Evolutionary conservation across 2,329 filamentous ascomycete genomes (phyloP).

Genomic region (Apiospora kogelbergensis): DNA sequence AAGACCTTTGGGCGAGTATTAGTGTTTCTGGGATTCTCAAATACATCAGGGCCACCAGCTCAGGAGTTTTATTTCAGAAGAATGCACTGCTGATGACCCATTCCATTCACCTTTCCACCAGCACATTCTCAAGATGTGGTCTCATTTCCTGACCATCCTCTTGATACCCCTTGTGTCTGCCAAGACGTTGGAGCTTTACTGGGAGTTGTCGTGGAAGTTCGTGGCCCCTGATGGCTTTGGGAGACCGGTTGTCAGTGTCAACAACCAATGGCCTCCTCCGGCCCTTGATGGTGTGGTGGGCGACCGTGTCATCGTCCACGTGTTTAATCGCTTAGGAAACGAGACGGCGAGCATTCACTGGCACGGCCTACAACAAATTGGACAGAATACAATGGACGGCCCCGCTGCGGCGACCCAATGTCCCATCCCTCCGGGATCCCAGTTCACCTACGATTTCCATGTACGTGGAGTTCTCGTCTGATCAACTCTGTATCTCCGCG

Average conservation of each 20-base stretch:
- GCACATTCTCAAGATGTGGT: not conserved
- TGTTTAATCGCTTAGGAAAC: slow-evolving; percentile 60
- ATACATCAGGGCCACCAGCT: not conserved
- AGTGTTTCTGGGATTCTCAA: not conserved
- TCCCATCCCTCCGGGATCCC: slow-evolving; percentile 60
- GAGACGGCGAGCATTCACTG: slow-evolving; percentile 66
- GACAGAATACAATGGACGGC: slow-evolving; percentile 70
- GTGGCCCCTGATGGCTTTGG: slow-evolving; percentile 48
- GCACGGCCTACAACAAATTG: slow-evolving; percentile 70
- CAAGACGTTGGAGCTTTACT: not conserved
- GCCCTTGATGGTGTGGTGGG: slow-evolving; percentile 61
- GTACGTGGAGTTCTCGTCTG: not conserved
- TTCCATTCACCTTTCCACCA: not conserved
- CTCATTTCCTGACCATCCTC: not conserved
- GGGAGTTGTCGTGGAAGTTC: not conserved
- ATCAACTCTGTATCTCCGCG: not conserved
- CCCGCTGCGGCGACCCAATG: slow-evolving; percentile 67
- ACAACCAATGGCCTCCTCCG: slow-evolving; percentile 73
- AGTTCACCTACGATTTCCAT: slow-evolving; percentile 69
- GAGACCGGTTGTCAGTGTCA: slow-evolving; percentile 73
- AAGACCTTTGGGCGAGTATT: too few relatives aligned
- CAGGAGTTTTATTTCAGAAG: not conserved
- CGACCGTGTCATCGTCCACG: slow-evolving; percentile 59
- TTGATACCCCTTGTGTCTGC: not conserved
- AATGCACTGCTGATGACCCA: not conserved